Conservation (phyloP, 1,284 basidiomycete species). For the Thelephora terrestris region DNA sequence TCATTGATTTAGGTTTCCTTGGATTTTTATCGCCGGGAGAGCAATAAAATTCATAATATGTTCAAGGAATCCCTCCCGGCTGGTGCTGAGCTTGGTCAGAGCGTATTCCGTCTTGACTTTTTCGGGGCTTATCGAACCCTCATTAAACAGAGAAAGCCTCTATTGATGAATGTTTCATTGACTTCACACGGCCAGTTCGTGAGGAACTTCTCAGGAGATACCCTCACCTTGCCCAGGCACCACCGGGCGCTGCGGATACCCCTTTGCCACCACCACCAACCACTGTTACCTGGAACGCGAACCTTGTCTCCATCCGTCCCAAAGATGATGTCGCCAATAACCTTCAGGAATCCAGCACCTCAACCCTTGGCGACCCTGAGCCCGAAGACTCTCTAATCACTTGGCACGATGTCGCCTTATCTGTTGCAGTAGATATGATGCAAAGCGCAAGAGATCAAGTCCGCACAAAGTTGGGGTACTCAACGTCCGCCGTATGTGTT, state of each 20-base stretch:
- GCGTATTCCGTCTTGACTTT: not conserved
- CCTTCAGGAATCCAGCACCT: constrained; percentile 10
- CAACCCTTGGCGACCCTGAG: constrained; percentile 1
- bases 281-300: constrained; percentile 52
- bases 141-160: constrained; percentile 63
- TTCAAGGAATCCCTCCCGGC: constrained; percentile 75
- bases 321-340: constrained; percentile 5
- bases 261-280: constrained; percentile 70
- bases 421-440: constrained; percentile 87
- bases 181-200: constrained; percentile 73
- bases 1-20: constrained; percentile 69
- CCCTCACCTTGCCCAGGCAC: constrained; percentile 66
- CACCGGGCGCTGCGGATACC: constrained; percentile 68
- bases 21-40: constrained; percentile 90
- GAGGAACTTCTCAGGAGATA: constrained; percentile 62
- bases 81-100: constrained; percentile 52
- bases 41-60: constrained; percentile 77
- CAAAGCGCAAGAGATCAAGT: constrained; percentile 65
- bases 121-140: not conserved
- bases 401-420: constrained; percentile 92
- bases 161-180: constrained; percentile 84
- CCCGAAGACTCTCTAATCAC: constrained; percentile 26
- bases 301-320: constrained; percentile 57
- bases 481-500: constrained; percentile 76
- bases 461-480: constrained; percentile 73